phyloP scores from a whole-genome alignment of 139 green algal species.

The Micromonas pusilla region DNA sequence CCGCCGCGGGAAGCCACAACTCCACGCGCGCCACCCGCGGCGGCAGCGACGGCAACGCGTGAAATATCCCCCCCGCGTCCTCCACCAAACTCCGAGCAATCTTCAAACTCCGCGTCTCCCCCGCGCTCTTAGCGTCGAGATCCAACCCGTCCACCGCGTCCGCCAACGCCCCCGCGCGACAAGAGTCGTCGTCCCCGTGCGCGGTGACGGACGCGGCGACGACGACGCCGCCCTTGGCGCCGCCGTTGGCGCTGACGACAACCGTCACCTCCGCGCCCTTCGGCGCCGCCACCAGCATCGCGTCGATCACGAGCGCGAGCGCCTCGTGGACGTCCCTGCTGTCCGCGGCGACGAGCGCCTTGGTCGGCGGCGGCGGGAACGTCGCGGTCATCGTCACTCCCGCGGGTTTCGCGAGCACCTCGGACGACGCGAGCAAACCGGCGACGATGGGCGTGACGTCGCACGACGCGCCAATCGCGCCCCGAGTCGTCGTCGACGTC shows the following conservation, averaged over 20 bases:
- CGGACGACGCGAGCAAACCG: neutral
- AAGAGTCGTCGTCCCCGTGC: too few species aligned
- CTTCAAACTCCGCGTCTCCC: neutral
- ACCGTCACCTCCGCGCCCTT: neutral
- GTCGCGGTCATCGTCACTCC: slow-evolving; percentile 2
- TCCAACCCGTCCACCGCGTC: too few species aligned
- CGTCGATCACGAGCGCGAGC: slow-evolving; percentile 11
- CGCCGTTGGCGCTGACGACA: neutral
- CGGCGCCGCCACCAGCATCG: neutral
- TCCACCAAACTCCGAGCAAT: neutral
- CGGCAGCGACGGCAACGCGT: neutral
- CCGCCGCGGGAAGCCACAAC: neutral
- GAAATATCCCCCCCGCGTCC: neutral
- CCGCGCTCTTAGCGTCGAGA: too few species aligned
- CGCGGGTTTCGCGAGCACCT: neutral
- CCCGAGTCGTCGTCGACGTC: too few species aligned
- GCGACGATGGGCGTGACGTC: slow-evolving; percentile 1
- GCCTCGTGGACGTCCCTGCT: neutral
- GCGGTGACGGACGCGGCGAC: neutral
- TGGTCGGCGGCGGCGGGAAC: neutral
- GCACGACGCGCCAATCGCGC: neutral
- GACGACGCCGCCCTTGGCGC: neutral
- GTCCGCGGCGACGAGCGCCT: neutral
- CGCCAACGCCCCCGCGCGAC: too few species aligned
- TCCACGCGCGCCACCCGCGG: neutral